Evolutionary conservation across 2,329 filamentous ascomycete species (phyloP).

Genomic region (Ophiocordyceps camponoti-leonardi): DNA sequence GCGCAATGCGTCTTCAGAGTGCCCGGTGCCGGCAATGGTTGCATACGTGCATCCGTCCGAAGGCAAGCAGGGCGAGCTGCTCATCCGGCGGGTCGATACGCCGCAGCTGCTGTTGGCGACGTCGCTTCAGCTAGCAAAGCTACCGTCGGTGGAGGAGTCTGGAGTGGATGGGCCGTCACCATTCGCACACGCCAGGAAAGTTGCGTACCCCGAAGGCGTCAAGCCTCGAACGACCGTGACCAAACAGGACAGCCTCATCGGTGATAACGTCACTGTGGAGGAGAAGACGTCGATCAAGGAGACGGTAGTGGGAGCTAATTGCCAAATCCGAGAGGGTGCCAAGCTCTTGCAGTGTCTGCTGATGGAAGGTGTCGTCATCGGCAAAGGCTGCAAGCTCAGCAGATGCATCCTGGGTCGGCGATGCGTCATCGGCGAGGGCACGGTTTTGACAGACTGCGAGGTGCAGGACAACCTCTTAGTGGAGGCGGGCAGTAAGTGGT

Average conservation of each 20-base stretch:
- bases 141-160: conserved; percentile 52
- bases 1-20: conserved; percentile 3
- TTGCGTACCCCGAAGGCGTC: conserved; percentile 70
- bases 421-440: conserved; percentile 68
- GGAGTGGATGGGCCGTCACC: conserved; percentile 43
- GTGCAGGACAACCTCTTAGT: conserved; percentile 80
- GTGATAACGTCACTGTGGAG: conserved; percentile 75
- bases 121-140: conserved; percentile 73
- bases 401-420: conserved; percentile 74
- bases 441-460: conserved; percentile 73
- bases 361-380: conserved; percentile 82
- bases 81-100: conserved; percentile 81
- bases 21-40: conserved; percentile 50
- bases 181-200: conserved; percentile 62
- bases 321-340: conserved; percentile 71
- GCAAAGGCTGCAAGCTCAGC: conserved; percentile 68
- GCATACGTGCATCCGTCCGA: conserved; percentile 61
- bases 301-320: conserved; percentile 72
- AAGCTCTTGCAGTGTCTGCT: conserved; percentile 75
- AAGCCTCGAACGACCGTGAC: conserved; percentile 70
- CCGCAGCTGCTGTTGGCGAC: conserved; percentile 64
- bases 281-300: conserved; percentile 89
- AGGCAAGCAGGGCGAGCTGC: conserved; percentile 27
- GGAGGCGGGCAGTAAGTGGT: conserved; percentile 52
- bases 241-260: conserved; percentile 65